phyloP scores from a whole-genome alignment of 352 stramenopile genomes.

The Phytophthora sp. region DNA sequence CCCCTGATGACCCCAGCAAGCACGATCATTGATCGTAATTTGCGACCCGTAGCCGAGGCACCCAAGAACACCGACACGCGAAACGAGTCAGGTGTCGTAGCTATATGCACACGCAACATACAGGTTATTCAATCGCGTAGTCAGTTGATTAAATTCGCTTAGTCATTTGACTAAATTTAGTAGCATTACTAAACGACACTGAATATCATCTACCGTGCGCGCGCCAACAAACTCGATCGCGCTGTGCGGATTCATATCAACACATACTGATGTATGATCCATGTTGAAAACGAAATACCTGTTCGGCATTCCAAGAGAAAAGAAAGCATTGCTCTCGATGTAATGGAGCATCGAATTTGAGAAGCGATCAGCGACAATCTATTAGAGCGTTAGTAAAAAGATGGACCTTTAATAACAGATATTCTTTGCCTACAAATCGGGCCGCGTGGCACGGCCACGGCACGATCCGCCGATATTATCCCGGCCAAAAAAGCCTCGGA shows the following conservation, averaged over 20 bases:
- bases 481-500: too few species aligned
- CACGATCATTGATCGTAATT: constrained; percentile 6
- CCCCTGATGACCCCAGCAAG: constrained; percentile 11
- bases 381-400: too few species aligned
- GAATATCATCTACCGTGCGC: too few species aligned
- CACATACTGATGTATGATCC: constrained; percentile 24
- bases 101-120: too few species aligned
- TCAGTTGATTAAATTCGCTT: too few species aligned
- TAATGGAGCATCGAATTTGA: constrained; percentile 10
- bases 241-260: constrained; percentile 25
- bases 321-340: constrained; percentile 4
- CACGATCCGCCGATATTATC: too few species aligned
- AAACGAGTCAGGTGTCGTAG: constrained; percentile 16
- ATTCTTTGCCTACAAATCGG: constrained; percentile 8
- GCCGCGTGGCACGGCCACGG: too few species aligned
- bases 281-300: constrained; percentile 14
- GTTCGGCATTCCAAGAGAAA: not conserved
- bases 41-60: constrained; percentile 2
- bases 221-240: constrained; percentile 21
- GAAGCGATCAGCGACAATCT: constrained; percentile 14
- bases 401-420: too few species aligned
- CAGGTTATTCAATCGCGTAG: too few species aligned
- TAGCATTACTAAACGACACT: too few species aligned
- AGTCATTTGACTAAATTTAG: too few species aligned
- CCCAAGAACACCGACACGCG: constrained; percentile 14